Evolutionary conservation across 805 yeast genomes (phyloP), one percentile per base, ranked within the genome.

Genomic region (Lipomyces anomalus): DNA sequence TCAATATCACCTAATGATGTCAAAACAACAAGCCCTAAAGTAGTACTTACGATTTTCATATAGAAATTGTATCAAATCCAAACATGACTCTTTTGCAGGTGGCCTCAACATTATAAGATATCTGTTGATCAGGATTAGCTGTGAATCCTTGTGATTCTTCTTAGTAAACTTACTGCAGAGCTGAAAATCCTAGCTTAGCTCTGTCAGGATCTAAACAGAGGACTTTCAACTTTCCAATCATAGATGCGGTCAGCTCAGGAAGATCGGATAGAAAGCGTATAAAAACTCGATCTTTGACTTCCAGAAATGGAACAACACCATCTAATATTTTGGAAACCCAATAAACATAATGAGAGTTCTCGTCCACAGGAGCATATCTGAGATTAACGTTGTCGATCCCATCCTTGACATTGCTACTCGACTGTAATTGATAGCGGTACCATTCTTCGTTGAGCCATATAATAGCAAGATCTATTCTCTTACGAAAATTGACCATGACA

Each of bases 371-470:
- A 5, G 48, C 47, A 18, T 58, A 7, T 49, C 33, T 23, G 56
- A 35, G 39, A n/a, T 6, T 43, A 32, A 43, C 34, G 40, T 57
- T 47, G 29, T 46, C 42, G 38, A 56, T 54, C 29, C 50, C 53
- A 22, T 48, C 56, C 5, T 57, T 61, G 53, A 47, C 47, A 28
- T 60, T 43, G 22, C 48, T 22, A 11, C 16, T 40, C 7, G n/a
- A n/a, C n/a, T n/a, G n/a, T n/a, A n/a, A n/a, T n/a, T n/a, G 67
- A 58, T 81, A 84, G 40, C 77, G 70, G 66, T 78, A 80, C 94
- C 96, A 92, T 63, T 92, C 98, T 65, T 92, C 98, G 58, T 84
- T 89, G 44, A 92, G 67, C 99, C 99, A 92, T 52, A 84, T 88
- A 32, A 90, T 79, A 17, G 87, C 79, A 29, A 82, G 66, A 47